Evolutionary conservation across 2,329 filamentous ascomycete genomes (phyloP).

Genomic region (Botryosphaeria agaves): DNA sequence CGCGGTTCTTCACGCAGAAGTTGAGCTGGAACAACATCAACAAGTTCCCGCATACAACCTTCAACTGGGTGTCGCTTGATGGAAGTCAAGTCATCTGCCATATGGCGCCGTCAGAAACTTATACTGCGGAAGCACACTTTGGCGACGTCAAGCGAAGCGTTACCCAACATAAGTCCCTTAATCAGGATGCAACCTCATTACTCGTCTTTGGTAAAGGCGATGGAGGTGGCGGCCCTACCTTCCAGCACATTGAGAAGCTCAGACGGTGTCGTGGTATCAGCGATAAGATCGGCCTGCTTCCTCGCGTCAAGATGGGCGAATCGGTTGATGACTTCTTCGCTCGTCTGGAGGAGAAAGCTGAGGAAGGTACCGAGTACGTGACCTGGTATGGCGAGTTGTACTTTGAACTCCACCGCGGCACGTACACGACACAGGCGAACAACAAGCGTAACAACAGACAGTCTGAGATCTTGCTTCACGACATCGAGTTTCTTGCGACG

Average conservation of each 20-base stretch:
- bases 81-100: conserved; percentile 95
- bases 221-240: conserved; percentile 87
- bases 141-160: conserved; percentile 84
- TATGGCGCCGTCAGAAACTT: conserved; percentile 91
- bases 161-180: conserved; percentile 85
- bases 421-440: conserved; percentile 93
- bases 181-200: conserved; percentile 78
- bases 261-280: conserved; percentile 80
- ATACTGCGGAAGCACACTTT: conserved; percentile 87
- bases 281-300: conserved; percentile 68
- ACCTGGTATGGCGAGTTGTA: conserved; percentile 98
- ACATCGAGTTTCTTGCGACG: conserved; percentile 77
- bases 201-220: conserved; percentile 95
- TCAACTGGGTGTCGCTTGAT: conserved; percentile 95
- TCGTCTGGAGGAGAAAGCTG: conserved; percentile 60
- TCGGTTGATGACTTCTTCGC: conserved; percentile 94
- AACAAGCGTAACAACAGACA: conserved; percentile 91
- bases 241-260: conserved; percentile 86
- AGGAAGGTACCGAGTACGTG: conserved; percentile 50
- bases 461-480: conserved; percentile 68
- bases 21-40: conserved; percentile 99
- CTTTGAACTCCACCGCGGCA: conserved; percentile 92
- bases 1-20: conserved; percentile 92
- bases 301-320: conserved; percentile 72
- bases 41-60: conserved; percentile 94